Conservation (phyloP, 805 yeast species). For the Candida insectorum region DNA sequence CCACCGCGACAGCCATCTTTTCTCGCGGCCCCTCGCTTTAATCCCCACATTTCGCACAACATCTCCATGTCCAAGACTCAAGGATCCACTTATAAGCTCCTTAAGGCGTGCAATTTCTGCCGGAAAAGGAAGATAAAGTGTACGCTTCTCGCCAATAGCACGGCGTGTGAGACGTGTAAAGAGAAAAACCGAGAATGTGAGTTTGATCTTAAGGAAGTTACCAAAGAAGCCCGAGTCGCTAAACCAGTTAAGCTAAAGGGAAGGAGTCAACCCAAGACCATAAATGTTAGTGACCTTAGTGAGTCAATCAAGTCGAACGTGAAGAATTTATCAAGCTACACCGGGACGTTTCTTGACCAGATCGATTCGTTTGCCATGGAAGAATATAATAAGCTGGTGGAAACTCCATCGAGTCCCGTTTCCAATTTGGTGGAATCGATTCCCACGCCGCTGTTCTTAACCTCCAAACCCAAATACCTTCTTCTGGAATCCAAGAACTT, state of each 20-base stretch:
- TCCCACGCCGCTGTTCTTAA: not conserved
- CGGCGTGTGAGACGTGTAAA: conserved; percentile 15
- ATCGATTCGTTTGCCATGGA: conserved; percentile 10
- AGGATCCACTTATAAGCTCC: conserved; percentile 15
- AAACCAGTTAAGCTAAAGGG: not conserved
- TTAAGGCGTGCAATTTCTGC: conserved; percentile 19
- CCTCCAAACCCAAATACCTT: not conserved
- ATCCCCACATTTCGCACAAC: no score
- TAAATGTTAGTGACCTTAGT: not conserved
- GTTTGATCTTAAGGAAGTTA: conserved; percentile 16
- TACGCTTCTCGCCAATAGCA: conserved; percentile 5
- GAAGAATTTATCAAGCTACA: conserved; percentile 9
- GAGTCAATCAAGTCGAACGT: not conserved
- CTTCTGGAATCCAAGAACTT: conserved; percentile 1
- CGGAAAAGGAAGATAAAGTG: conserved; percentile 18
- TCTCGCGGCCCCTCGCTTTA: no score
- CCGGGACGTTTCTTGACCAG: conserved; percentile 15
- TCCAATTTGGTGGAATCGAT: not conserved
- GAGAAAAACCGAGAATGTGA: conserved; percentile 13
- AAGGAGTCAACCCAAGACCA: not conserved
- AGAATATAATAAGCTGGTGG: conserved; percentile 7
- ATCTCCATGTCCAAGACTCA: no score
- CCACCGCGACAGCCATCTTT: no score
- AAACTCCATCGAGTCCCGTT: not conserved
- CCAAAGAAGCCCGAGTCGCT: conserved; percentile 2